Evolutionary conservation across 257 asterid genomes (phyloP).

Genomic region (Coffea eugenioides): DNA sequence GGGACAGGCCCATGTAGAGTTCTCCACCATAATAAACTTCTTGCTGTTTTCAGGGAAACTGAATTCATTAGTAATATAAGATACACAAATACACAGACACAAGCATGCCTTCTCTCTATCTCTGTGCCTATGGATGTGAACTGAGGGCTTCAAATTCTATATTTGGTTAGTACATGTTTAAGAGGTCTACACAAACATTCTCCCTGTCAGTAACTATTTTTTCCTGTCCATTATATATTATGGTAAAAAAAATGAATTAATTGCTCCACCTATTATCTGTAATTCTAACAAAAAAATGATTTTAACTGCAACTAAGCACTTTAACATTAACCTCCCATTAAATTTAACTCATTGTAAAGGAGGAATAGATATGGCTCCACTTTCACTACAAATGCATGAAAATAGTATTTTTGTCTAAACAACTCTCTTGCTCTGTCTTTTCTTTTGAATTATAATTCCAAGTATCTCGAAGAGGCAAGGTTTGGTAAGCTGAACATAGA

Average conservation of each 20-base stretch:
- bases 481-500: too few relatives aligned
- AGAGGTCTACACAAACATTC: neutral
- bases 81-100: too few relatives aligned
- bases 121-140: neutral
- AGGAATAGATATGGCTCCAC: neutral
- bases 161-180: neutral
- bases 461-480: too few relatives aligned
- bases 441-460: too few relatives aligned
- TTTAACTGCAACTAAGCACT: neutral
- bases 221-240: neutral
- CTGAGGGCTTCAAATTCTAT: neutral
- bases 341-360: too few relatives aligned
- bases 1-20: neutral
- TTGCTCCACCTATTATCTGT: neutral
- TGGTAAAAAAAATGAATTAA: neutral
- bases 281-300: neutral
- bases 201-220: neutral
- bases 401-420: too few relatives aligned
- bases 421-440: too few relatives aligned
- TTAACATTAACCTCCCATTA: neutral
- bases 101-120: neutral
- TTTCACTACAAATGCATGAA: neutral
- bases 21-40: neutral
- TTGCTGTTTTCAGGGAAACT: neutral
- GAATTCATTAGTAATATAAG: too few relatives aligned